These are phyloP conservation scores for Saxophila tyrrhenica DNA, from an alignment of 495 filamentous ascomycete species.

Conservation along the genomic window DNA sequence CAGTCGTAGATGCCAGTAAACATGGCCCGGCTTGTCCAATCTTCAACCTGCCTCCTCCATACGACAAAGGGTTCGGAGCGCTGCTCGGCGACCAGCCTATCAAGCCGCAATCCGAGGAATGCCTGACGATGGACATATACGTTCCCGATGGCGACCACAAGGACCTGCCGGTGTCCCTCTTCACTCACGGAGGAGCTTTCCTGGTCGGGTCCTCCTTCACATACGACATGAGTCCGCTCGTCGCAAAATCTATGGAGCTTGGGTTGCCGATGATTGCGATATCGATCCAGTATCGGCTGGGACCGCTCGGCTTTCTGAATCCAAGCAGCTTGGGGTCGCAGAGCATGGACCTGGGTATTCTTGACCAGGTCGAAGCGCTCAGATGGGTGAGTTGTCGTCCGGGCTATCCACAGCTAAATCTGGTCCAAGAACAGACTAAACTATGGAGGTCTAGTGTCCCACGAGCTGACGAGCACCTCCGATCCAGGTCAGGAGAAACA, in stretches of 20 bases:
- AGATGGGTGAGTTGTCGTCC: background rate
- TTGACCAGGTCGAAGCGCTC: background rate
- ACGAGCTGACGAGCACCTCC: too few relatives aligned
- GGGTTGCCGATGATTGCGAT: background rate
- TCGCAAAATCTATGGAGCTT: background rate
- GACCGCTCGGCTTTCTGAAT: background rate
- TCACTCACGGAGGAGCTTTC: background rate
- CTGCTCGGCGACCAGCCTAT: background rate
- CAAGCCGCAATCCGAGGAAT: background rate
- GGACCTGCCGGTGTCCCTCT: background rate
- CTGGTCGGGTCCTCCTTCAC: background rate
- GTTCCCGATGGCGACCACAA: background rate
- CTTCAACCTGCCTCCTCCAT: background rate
- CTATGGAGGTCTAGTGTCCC: too few relatives aligned
- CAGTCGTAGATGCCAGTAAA: background rate
- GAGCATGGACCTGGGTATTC: background rate
- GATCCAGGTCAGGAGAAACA: background rate
- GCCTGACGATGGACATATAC: background rate
- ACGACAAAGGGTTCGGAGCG: background rate
- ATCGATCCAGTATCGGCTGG: background rate
- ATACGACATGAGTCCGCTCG: background rate
- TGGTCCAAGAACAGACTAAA: too few relatives aligned
- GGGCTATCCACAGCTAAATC: too few relatives aligned
- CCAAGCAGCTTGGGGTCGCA: background rate
- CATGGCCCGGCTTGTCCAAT: background rate